These are phyloP conservation scores for Colletotrichum cereale DNA, from an alignment of 2,329 filamentous ascomycete genomes.

Conservation along the genomic window DNA sequence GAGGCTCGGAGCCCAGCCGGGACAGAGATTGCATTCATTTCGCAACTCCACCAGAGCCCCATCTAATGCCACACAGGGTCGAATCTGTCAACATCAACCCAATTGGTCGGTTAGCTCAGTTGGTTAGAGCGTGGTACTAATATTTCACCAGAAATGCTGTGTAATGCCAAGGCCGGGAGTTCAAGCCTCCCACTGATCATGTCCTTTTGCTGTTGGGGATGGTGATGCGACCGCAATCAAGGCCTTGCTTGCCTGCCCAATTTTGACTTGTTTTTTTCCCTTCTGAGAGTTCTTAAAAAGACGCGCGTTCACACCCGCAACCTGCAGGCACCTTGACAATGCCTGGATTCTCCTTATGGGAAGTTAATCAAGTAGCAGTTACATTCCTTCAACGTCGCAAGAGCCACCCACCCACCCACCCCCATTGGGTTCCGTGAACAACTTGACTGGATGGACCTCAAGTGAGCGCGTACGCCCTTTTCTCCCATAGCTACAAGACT, in stretches of 20 bases:
- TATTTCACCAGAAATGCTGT: conserved; percentile 28
- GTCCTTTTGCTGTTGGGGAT: background rate
- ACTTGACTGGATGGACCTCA: no score
- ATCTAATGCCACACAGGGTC: fast-evolving
- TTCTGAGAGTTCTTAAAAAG: no score
- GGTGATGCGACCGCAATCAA: background rate
- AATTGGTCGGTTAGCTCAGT: conserved; percentile 39
- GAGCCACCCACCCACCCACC: no score
- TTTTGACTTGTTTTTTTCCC: background rate
- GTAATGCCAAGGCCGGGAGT: conserved; percentile 41
- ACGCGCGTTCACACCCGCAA: background rate
- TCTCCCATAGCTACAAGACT: background rate
- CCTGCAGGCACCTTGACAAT: no score
- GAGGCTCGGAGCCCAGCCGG: background rate
- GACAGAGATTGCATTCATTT: background rate
- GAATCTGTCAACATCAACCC: fast-evolving
- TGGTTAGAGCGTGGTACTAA: conserved; percentile 41
- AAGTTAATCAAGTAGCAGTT: no score
- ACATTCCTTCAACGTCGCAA: no score
- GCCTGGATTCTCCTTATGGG: no score
- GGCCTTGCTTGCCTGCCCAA: background rate
- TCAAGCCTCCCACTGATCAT: conserved; percentile 41
- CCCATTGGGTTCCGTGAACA: no score
- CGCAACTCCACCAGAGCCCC: conserved; percentile 19
- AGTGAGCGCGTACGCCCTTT: no score